Evolutionary conservation across 2,329 filamentous ascomycete species (phyloP), one percentile per base, ranked within the genome.

Genomic region (Alternaria sp.): DNA sequence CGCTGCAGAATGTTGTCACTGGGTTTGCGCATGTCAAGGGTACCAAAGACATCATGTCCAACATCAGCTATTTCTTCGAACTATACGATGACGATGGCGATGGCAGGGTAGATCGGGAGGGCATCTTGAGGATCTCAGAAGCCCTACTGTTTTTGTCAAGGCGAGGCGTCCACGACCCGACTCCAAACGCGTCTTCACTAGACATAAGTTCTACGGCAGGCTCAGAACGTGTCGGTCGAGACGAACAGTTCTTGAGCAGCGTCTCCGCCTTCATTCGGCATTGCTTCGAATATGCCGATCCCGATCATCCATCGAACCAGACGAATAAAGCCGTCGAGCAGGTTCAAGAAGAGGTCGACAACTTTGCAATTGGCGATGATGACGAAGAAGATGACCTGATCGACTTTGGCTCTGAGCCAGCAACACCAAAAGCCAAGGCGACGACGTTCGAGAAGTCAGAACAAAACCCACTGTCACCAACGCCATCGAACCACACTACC

Each of bases 251-350:
- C 74, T 82, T 99, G 27, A 92, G 91, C 63, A 97, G 94, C 64
- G 93, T 99, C 54, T 97, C 93, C 69, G 93, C 93, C 3, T 99
- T 99, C 75, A 99, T 98, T 62, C 87, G 94, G 66, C 87, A 95
- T 60, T 99, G 95, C 79, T 99, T 99, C 68, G 95, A 99, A 79
- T 99, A 99, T 74, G 95, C 95, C 6, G 95, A 99, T 74, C 94
- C 95, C 1, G 94, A 96, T 73, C 90, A 92, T 65, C 69, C 71
- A 22, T 89, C 90, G 1, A 86, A 75, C 86, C 84, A 88, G 60
- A 79, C 79, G 43, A 71, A 76, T 45, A 69, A 62, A 38, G 76
- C 79, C 3, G 50, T 73, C 3, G 69, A 74, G 5, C 46, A 73
- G 48, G 64, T 63, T 45, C 67, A 67, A 41, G 68, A 75, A 8